Evolutionary conservation across 208 protist species (phyloP).

Genomic region (Kentomonas sorsogonicus): DNA sequence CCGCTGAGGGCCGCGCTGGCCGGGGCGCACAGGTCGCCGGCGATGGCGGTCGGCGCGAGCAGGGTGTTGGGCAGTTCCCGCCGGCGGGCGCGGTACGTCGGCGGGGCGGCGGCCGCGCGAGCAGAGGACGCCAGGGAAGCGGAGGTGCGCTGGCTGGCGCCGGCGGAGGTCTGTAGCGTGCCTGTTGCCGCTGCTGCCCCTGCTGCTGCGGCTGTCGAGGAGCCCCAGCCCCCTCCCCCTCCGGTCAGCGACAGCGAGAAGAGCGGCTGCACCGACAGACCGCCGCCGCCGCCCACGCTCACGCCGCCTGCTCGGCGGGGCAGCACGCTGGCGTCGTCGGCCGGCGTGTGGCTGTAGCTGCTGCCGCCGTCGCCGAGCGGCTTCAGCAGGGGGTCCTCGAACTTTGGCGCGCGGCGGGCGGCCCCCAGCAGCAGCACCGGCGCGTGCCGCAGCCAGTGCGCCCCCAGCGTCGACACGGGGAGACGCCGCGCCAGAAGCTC

Average conservation of each 20-base stretch:
- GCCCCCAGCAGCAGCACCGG: slow-evolving; percentile 42
- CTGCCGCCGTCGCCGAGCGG: slow-evolving; percentile 18
- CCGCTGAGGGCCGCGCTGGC: no score
- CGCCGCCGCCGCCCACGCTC: no score
- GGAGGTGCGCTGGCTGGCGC: not conserved
- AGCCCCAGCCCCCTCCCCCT: no score
- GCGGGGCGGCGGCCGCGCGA: not conserved
- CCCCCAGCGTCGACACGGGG: not conserved
- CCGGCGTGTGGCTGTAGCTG: not conserved
- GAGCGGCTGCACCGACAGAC: not conserved
- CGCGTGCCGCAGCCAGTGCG: slow-evolving; percentile 31
- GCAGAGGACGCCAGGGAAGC: not conserved
- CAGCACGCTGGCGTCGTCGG: not conserved
- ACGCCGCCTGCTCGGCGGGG: not conserved
- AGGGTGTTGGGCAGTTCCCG: slow-evolving; percentile 6
- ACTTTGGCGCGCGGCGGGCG: slow-evolving; percentile 13
- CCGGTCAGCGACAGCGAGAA: slow-evolving; percentile 6
- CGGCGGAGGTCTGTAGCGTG: not conserved
- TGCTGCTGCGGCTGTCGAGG: slow-evolving; percentile 4
- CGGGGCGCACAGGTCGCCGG: slow-evolving; percentile 11
- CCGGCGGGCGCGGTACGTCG: not conserved
- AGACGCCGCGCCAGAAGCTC: slow-evolving; percentile 9
- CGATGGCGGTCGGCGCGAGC: not conserved
- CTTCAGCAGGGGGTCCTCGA: slow-evolving; percentile 15
- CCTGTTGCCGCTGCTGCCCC: not conserved